Percentiles rank a stretch among this genome's conserved stretches.
These are phyloP conservation scores for Acidiella bohemica DNA, from an alignment of 495 filamentous ascomycete species.

Conservation along the genomic window DNA sequence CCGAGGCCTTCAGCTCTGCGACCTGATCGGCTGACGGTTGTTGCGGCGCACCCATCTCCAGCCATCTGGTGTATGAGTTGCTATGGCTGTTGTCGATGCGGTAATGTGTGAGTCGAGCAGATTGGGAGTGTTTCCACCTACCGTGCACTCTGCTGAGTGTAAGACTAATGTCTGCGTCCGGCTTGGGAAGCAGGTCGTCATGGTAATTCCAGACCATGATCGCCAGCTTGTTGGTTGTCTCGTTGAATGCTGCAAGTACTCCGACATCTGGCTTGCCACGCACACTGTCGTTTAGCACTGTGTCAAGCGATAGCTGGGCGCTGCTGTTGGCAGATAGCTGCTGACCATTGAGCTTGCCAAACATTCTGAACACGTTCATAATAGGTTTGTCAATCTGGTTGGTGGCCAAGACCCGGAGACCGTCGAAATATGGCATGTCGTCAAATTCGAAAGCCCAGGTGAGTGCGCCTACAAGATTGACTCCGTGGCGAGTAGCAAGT, in stretches of 20 bases:
- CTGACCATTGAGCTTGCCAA: constrained; percentile 14
- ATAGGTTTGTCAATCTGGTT: constrained; percentile 17
- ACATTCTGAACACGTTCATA: constrained; percentile 17
- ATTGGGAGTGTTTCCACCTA: background rate
- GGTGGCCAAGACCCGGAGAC: constrained; percentile 15
- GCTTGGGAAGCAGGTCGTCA: constrained; percentile 16
- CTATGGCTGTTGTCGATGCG: constrained; percentile 13
- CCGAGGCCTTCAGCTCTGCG: constrained; percentile 14
- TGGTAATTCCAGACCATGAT: constrained; percentile 19
- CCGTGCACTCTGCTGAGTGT: constrained; percentile 3
- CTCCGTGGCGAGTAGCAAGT: constrained; percentile 10
- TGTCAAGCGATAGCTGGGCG: constrained; percentile 11
- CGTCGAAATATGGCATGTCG: constrained; percentile 14
- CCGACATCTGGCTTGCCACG: constrained; percentile 12
- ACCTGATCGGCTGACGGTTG: constrained; percentile 8
- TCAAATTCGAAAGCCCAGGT: constrained; percentile 17
- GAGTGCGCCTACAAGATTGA: constrained; percentile 11
- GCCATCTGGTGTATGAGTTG: constrained; percentile 16
- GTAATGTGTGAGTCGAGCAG: constrained; percentile 12
- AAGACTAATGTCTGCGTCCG: constrained; percentile 9
- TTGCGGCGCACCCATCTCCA: constrained; percentile 15
- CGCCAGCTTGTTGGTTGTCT: constrained; percentile 5
- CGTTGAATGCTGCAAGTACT: constrained; percentile 9
- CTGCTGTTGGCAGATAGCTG: constrained; percentile 9
- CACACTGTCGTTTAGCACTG: constrained; percentile 6